phyloP scores from a whole-genome alignment of 768 basidiomycete species.

The Tulasnella sp. region DNA sequence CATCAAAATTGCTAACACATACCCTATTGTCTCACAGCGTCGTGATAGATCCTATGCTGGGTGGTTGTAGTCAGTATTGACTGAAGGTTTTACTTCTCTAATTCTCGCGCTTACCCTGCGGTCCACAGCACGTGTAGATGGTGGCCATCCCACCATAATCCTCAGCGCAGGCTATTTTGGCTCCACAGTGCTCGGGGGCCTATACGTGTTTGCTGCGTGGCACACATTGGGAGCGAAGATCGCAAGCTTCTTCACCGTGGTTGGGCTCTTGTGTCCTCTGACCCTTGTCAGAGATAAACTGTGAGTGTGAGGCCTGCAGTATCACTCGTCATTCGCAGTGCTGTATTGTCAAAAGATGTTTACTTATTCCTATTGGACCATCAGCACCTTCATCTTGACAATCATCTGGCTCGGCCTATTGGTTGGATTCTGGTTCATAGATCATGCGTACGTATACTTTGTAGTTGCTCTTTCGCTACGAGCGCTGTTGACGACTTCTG shows the following conservation, averaged over 20 bases:
- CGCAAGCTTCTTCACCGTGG: conserved; percentile 77
- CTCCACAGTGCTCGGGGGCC: conserved; percentile 67
- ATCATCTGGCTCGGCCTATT: conserved; percentile 73
- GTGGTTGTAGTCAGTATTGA: conserved; percentile 47
- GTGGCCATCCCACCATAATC: conserved; percentile 59
- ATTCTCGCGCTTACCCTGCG: not conserved
- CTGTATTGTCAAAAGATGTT: not conserved
- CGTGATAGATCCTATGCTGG: conserved; percentile 74
- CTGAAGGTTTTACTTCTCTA: not conserved
- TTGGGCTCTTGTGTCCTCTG: conserved; percentile 78
- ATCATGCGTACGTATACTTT: conserved; percentile 80
- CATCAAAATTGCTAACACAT: not conserved
- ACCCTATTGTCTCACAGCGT: conserved; percentile 27
- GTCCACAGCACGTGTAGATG: conserved; percentile 39
- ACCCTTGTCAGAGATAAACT: conserved; percentile 82
- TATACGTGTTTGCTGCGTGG: conserved; percentile 76
- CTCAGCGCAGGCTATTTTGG: conserved; percentile 74
- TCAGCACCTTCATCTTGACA: conserved; percentile 76
- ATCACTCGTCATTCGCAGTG: not conserved
- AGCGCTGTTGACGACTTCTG: conserved; percentile 14
- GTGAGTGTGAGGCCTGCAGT: conserved; percentile 52
- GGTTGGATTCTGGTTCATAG: conserved; percentile 91
- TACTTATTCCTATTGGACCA: not conserved
- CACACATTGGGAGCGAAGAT: conserved; percentile 87
- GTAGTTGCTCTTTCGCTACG: not conserved